Conservation (phyloP, 129 eudicot genomes). For the Apium graveolens region DNA sequence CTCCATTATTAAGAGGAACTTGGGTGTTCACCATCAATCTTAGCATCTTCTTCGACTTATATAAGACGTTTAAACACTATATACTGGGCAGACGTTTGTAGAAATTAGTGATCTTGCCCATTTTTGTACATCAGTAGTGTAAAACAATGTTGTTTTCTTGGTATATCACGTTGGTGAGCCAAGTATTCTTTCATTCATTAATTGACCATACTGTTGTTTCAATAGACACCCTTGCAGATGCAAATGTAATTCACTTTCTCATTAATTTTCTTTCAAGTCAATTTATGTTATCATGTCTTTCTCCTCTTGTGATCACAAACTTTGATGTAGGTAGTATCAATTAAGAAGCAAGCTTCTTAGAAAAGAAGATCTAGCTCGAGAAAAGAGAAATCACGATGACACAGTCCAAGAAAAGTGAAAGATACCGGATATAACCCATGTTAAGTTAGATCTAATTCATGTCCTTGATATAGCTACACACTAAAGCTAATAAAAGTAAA, state of each 20-base stretch:
- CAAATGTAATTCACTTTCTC: not conserved
- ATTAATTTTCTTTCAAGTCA: not conserved
- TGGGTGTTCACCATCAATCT: slow-evolving; percentile 5
- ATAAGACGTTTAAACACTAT: not conserved
- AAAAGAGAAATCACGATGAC: not conserved
- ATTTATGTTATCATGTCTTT: not conserved
- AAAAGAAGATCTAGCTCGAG: no score
- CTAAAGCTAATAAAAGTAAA: not conserved
- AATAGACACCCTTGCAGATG: not conserved
- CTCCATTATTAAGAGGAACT: slow-evolving; percentile 40
- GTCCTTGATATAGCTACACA: not conserved
- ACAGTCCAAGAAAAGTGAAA: no score
- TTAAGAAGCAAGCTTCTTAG: not conserved
- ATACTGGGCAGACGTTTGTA: not conserved
- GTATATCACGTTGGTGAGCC: not conserved
- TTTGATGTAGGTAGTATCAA: not conserved
- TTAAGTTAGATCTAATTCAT: not conserved
- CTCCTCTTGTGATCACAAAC: not conserved
- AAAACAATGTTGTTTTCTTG: not conserved
- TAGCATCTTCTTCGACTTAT: not conserved
- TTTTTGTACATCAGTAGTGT: slow-evolving; percentile 2
- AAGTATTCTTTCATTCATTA: not conserved
- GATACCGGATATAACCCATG: no score
- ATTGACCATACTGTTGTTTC: not conserved
- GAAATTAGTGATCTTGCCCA: slow-evolving; percentile 1